A percentile compares a stretch with the other conserved stretches of the same genome.
Conservation (phyloP, 2,329 filamentous ascomycete species). For the Colletotrichum chlorophyti region DNA sequence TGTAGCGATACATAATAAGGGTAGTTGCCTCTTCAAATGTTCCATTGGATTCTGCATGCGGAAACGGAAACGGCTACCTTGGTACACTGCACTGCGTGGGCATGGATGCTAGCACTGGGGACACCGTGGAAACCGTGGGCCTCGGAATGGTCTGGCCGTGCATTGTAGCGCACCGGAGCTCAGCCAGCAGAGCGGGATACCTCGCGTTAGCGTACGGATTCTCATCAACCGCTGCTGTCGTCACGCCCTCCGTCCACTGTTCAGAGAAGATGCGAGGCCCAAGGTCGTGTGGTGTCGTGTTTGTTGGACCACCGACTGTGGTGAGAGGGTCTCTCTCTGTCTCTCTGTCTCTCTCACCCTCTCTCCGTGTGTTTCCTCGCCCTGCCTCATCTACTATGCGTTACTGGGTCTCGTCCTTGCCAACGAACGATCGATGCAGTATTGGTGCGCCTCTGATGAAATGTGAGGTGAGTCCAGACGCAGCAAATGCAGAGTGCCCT, state of each 20-base stretch:
- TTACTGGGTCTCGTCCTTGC: conserved; percentile 21
- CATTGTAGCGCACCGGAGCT: conserved; percentile 22
- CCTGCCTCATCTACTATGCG: neutral
- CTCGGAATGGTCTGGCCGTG: conserved; percentile 23
- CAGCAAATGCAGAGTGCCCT: conserved; percentile 5
- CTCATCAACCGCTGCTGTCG: conserved; percentile 6
- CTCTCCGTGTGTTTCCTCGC: too few relatives aligned
- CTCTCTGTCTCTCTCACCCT: too few relatives aligned
- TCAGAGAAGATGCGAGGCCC: neutral
- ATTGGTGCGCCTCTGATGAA: conserved; percentile 26
- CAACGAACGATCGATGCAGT: conserved; percentile 23
- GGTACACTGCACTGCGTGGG: conserved; percentile 13
- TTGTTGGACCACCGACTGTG: too few relatives aligned
- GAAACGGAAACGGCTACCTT: conserved; percentile 25
- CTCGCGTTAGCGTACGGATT: too few relatives aligned
- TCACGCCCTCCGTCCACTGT: conserved; percentile 7
- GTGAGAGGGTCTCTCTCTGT: too few relatives aligned
- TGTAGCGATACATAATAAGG: neutral
- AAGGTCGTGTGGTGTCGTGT: too few relatives aligned
- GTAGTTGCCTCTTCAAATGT: conserved; percentile 9
- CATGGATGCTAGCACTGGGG: conserved; percentile 9
- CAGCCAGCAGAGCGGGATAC: conserved; percentile 12
- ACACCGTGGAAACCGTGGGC: conserved; percentile 19
- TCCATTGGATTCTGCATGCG: conserved; percentile 23
- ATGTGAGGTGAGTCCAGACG: neutral